Evolutionary conservation across 139 green algal genomes (phyloP), one percentile per base, ranked within the genome.

Genomic region (Chlamydomonas asymmetrica): DNA sequence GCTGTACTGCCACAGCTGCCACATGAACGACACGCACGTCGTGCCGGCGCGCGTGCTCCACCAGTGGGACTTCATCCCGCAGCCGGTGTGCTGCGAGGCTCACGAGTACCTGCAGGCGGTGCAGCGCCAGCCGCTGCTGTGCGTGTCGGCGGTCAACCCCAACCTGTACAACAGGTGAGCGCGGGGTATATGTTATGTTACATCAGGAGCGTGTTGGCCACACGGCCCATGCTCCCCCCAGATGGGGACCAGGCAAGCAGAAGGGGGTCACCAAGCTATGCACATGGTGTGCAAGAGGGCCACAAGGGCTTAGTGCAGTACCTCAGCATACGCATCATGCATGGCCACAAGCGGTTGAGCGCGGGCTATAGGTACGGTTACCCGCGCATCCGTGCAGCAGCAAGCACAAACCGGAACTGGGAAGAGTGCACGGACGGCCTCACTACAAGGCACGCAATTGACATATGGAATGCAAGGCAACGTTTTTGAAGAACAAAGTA

Each of bases 121-220:
- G n/a, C 67, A 78, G 60, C 29, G 63, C 22, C 82, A 86, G 73
- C 85, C 85, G 27, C 74, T 90, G 67, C 73, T 90, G 31, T 88
- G 83, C 67, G 67, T 90, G 61, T 34, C 62, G n/a, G 83, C 82
- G 13, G 71, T 89, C 32, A 88, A 87, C 61, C 82, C 85, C n/a
- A 66, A 68, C 2, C 80, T 90, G 41, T 84, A 79, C 38, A 66
- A 66, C 43, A 73, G 38, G 68, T 66, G n/a, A 48, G 56, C 32
- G 56, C 16, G 56, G 56, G 8, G 8, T 10, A 31, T 25, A 27
- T 8, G 56, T 63, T 10, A 8, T 25, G 8, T 29, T 13, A 27
- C 16, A 25, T 27, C 56, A 63, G 56, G 56, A 8, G 16, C n/a
- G n/a, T n/a, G n/a, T n/a, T n/a, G n/a, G n/a, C n/a, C n/a, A n/a